phyloP scores from a whole-genome alignment of 495 filamentous ascomycete genomes.

The Hypoxylon fragiforme region DNA sequence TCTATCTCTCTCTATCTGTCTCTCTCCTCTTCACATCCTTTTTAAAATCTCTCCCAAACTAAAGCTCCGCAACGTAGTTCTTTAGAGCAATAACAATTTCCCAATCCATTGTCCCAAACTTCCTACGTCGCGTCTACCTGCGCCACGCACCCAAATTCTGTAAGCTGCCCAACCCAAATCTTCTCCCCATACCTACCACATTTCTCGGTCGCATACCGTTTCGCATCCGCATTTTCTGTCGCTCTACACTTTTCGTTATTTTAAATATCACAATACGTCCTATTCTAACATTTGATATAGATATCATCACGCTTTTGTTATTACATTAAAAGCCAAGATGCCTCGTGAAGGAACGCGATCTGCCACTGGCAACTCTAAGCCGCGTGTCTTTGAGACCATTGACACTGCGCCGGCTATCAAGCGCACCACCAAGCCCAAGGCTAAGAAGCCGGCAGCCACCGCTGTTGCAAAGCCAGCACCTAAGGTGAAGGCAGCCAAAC shows the following conservation, averaged over 20 bases:
- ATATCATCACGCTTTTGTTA: constrained; percentile 26
- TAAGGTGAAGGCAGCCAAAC: constrained; percentile 53
- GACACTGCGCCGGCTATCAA: constrained; percentile 55
- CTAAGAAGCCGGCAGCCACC: constrained; percentile 37
- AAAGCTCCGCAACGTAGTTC: neutral
- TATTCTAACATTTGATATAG: constrained; percentile 33
- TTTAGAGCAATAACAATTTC: neutral
- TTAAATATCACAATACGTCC: constrained; percentile 4
- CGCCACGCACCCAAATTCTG: constrained; percentile 1
- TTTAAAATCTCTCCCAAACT: neutral
- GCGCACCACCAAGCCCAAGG: constrained; percentile 45
- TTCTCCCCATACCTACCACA: neutral
- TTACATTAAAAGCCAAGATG: constrained; percentile 42
- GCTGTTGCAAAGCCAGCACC: constrained; percentile 39
- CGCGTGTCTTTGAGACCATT: constrained; percentile 55
- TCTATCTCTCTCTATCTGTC: constrained; percentile 2
- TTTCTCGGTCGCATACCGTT: constrained; percentile 36
- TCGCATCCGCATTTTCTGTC: constrained; percentile 28
- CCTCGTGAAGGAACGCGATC: constrained; percentile 60
- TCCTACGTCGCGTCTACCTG: constrained; percentile 1
- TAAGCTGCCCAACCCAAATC: constrained; percentile 24
- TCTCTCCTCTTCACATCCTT: too few species aligned
- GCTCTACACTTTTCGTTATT: constrained; percentile 11
- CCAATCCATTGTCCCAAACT: neutral
- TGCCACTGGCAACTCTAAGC: constrained; percentile 57